Percentiles rank a stretch among this genome's conserved stretches.
Conservation (phyloP, 805 yeast genomes). For the Candida patagonica region DNA sequence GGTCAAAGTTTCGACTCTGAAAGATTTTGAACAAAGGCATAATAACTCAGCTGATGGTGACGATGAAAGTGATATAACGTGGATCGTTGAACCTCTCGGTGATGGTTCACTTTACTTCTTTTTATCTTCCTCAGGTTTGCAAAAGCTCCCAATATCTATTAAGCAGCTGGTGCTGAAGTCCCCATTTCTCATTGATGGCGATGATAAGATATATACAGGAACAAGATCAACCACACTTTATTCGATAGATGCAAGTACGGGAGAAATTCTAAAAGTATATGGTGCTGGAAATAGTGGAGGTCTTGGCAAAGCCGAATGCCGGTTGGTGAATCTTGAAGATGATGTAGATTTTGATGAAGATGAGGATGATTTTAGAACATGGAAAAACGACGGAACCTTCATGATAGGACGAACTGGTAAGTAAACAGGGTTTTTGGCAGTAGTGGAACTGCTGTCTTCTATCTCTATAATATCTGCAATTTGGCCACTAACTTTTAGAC, state of each 20-base stretch:
- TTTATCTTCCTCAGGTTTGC: conserved; percentile 63
- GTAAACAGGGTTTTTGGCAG: too few relatives aligned
- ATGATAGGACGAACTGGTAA: conserved; percentile 27
- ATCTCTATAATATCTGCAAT: too few relatives aligned
- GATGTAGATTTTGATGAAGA: conserved; percentile 12
- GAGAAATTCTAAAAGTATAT: conserved; percentile 59
- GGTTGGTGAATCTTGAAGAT: conserved; percentile 6
- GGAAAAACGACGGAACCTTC: conserved; percentile 15
- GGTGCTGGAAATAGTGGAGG: conserved; percentile 20
- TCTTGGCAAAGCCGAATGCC: conserved; percentile 20
- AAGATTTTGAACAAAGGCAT: not conserved
- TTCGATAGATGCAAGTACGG: conserved; percentile 63
- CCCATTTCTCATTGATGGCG: conserved; percentile 72
- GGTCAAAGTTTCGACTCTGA: conserved; percentile 33
- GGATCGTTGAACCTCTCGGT: conserved; percentile 87
- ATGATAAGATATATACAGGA: conserved; percentile 84
- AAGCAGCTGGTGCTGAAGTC: conserved; percentile 69
- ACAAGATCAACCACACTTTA: conserved; percentile 65
- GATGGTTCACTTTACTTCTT: conserved; percentile 82
- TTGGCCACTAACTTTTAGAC: too few relatives aligned
- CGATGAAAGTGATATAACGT: conserved; percentile 33
- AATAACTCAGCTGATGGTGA: conserved; percentile 19
- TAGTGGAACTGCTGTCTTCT: too few relatives aligned
- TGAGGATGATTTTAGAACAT: conserved; percentile 10
- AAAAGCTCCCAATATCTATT: conserved; percentile 72